Base-by-base conservation (phyloP, 495 filamentous ascomycete species). In the Neurospora sp. region DNA sequence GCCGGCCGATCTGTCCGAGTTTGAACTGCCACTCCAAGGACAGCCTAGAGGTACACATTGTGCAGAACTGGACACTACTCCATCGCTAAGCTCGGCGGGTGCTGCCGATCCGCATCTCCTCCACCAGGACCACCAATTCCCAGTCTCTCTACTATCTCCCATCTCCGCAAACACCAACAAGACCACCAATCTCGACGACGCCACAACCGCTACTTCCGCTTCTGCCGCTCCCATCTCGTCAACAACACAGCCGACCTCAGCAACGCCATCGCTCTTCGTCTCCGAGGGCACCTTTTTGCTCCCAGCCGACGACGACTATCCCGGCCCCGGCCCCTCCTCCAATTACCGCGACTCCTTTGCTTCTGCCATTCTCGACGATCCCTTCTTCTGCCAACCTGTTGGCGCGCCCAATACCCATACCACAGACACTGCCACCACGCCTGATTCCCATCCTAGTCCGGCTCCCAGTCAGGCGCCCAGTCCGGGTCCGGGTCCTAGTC, bases 291-390 rank as follows among this genome's bases (percentile, higher is more conserved):
- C 75, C 69, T 80, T 80, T 39, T 71, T 82, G 69, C 75, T 81
- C 20, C 54, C 20, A 46, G 35, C 70, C 39, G 70, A 75, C 75
- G 79, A 81, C 80, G 78, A 77, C 39, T 70, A 76, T 35, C 75
- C 76, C 14, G 71, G 75, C 48, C 40, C 74, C 39, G 78, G 69
- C 72, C 44, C 75, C 73, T 35, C 69, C 27, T 66, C 72, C 72
- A 78, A 75, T 73, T 46, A 71, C 70, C 82, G 85, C 46, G 84
- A 84, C 72, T 85, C 85, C 38, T 76, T 85, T 62, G 70, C 77
- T 31, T 85, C 83, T 66, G 31, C 54, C 41, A 83, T 84, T 66
- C 78, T 82, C 75, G 82, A 86, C 78, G 84, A 85, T 70, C 82
- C 84, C 14, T 86, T 86, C 75, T 84, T 85, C 78, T 82, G 81